Evolutionary conservation across 1,284 basidiomycete species (phyloP).

Genomic region (Cryptococcus sp.): DNA sequence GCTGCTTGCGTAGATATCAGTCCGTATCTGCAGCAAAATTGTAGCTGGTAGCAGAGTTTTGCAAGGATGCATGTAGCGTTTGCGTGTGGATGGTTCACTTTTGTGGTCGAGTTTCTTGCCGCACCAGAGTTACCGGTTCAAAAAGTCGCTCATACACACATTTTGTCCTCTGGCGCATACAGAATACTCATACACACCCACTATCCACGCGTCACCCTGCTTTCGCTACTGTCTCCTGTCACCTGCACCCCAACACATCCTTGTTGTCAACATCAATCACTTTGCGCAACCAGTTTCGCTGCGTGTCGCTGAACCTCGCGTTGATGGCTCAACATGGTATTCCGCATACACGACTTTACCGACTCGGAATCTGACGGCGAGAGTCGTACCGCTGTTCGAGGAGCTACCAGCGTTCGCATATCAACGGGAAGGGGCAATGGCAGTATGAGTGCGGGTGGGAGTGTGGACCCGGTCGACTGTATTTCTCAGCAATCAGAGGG

Average conservation of each 20-base stretch:
- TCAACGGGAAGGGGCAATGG: not conserved
- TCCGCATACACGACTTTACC: constrained; percentile 21
- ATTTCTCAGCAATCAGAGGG: not conserved
- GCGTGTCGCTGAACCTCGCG: too few relatives aligned
- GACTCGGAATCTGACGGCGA: constrained; percentile 39
- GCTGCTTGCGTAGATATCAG: not conserved
- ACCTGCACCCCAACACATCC: too few relatives aligned
- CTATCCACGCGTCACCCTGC: too few relatives aligned
- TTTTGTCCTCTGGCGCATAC: too few relatives aligned
- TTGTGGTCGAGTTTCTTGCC: too few relatives aligned
- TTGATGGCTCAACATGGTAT: constrained; percentile 13
- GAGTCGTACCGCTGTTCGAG: not conserved
- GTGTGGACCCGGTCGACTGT: not conserved
- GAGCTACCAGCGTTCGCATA: too few relatives aligned
- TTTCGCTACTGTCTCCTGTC: too few relatives aligned
- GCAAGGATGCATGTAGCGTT: not conserved
- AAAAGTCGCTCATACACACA: too few relatives aligned
- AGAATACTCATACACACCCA: too few relatives aligned
- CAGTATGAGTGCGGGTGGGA: constrained; percentile 1
- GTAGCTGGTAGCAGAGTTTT: constrained; percentile 3
- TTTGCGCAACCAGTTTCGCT: too few relatives aligned
- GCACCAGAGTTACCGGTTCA: too few relatives aligned
- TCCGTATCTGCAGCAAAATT: not conserved
- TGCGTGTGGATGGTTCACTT: not conserved
- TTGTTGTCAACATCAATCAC: too few relatives aligned